Evolutionary conservation across 208 protist genomes (phyloP).

Genomic region (Blastocrithidia nonstop): DNA sequence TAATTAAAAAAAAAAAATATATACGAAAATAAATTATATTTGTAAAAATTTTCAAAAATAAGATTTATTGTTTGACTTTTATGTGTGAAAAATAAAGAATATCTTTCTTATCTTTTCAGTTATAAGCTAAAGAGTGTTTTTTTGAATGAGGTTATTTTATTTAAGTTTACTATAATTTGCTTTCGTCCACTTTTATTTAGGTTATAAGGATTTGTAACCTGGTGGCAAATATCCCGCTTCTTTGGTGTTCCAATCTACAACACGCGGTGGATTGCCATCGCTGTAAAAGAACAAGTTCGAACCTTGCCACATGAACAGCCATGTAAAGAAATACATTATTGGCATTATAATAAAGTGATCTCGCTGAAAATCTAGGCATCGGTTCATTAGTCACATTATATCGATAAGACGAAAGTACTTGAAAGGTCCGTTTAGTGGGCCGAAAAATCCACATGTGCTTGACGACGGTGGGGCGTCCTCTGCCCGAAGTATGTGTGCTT

Average conservation of each 20-base stretch:
- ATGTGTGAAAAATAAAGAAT: no score
- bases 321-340: conserved; percentile 67
- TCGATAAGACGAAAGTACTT: conserved; percentile 58
- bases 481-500: conserved; percentile 70
- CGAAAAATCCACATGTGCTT: conserved; percentile 61
- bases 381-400: conserved; percentile 87
- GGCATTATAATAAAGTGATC: conserved; percentile 79
- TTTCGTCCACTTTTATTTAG: no score
- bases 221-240: conserved; percentile 62
- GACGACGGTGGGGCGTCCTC: conserved; percentile 51
- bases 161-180: no score
- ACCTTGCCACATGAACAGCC: conserved; percentile 77
- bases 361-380: conserved; percentile 59
- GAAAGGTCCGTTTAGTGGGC: conserved; percentile 47
- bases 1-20: no score
- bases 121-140: no score
- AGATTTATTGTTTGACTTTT: no score
- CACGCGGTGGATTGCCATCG: conserved; percentile 69
- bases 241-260: conserved; percentile 82
- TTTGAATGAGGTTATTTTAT: no score
- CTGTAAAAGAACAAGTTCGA: conserved; percentile 54
- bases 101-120: no score
- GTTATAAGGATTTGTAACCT: conserved; percentile 56
- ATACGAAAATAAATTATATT: no score
- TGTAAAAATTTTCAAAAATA: no score